Evolutionary conservation across 2,329 filamentous ascomycete genomes (phyloP), one percentile per base, ranked within the genome.

Genomic region (Aspergillus caelatus): DNA sequence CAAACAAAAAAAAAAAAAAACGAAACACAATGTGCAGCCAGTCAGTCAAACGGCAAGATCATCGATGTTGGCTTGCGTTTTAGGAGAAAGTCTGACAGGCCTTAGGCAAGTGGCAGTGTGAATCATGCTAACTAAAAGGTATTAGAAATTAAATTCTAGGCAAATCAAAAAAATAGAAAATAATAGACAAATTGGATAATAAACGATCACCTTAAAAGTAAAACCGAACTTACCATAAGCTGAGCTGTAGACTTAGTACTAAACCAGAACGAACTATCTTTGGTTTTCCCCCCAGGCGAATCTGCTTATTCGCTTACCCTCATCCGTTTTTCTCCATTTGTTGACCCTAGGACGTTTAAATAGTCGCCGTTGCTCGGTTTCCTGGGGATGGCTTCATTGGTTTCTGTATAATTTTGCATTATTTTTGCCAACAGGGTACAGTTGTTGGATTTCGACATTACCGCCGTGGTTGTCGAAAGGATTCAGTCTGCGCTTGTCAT

Each of bases 161-260:
- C 34, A 60, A 54, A 60, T 53, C 23, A 43, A 32, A 58, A 45
- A 45, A 52, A 58, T 19, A 4, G 21, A 57, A 32, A 53, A 58
- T 46, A 52, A 43, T 28, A 39, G 8, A 11, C 19, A 46, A 60
- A 55, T n/a, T 16, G 36, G 26, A 54, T 54, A 63, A 60, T 63
- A 64, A 57, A 53, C 58, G 57, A 26, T 43, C 34, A 50, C 26
- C 50, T 46, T 58, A 54, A 45, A 55, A 62, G 46, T 58, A 62
- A 62, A 56, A 43, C 56, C 43, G 36, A 23, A 58, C 57, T 50
- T 39, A 43, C 60, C 62, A 64, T 58, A 64, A 62, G 59, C 59
- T 58, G 62, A 61, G 45, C 53, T 50, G 52, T 36, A 48, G 54
- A 41, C 21, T 58, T 39, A 58, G 43, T 50, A 50, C 54, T 59